phyloP scores from a whole-genome alignment of 2,329 filamentous ascomycete genomes.

The Daldinia eschscholtzii region DNA sequence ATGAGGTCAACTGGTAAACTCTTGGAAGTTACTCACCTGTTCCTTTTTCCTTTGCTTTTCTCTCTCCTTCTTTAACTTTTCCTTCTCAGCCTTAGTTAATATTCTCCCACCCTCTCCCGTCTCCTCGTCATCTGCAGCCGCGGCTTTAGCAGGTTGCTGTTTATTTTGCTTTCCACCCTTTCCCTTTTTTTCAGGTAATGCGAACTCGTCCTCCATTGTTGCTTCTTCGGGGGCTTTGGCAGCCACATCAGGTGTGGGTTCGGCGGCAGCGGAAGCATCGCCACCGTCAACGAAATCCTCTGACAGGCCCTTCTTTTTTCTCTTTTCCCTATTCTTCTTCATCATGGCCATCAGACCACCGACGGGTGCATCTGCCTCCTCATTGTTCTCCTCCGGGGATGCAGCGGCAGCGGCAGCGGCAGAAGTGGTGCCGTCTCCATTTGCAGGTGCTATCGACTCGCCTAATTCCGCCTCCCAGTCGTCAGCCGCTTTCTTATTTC shows the following conservation, averaged over 20 bases:
- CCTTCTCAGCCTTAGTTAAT: slow-evolving; percentile 98
- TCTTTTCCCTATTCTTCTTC: slow-evolving; percentile 85
- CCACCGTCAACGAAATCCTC: slow-evolving; percentile 83
- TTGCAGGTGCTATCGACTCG: slow-evolving; percentile 76
- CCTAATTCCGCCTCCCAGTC: slow-evolving; percentile 96
- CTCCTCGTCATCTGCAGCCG: slow-evolving; percentile 60
- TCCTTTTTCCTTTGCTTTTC: slow-evolving; percentile 99
- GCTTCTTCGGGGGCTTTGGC: slow-evolving; percentile 85
- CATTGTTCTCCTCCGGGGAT: slow-evolving; percentile 59
- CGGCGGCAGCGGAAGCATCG: slow-evolving; percentile 59
- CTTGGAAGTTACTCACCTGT: slow-evolving; percentile 69
- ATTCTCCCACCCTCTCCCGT: slow-evolving; percentile 73
- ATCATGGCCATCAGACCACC: slow-evolving; percentile 83
- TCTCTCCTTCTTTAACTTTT: slow-evolving; percentile 96
- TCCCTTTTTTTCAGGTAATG: slow-evolving; percentile 80
- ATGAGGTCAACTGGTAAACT: neutral
- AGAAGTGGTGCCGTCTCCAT: slow-evolving; percentile 63
- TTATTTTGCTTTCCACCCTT: slow-evolving; percentile 68
- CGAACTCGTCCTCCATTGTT: slow-evolving; percentile 86
- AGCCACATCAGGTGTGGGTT: slow-evolving; percentile 63
- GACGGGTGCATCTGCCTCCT: slow-evolving; percentile 67
- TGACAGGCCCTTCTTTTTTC: slow-evolving; percentile 85
- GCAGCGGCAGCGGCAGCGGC: slow-evolving; percentile 55
- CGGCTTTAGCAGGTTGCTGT: slow-evolving; percentile 58
- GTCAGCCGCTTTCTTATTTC: slow-evolving; percentile 83